phyloP scores from a whole-genome alignment of 208 protist species.

The Leishmania turanica region DNA sequence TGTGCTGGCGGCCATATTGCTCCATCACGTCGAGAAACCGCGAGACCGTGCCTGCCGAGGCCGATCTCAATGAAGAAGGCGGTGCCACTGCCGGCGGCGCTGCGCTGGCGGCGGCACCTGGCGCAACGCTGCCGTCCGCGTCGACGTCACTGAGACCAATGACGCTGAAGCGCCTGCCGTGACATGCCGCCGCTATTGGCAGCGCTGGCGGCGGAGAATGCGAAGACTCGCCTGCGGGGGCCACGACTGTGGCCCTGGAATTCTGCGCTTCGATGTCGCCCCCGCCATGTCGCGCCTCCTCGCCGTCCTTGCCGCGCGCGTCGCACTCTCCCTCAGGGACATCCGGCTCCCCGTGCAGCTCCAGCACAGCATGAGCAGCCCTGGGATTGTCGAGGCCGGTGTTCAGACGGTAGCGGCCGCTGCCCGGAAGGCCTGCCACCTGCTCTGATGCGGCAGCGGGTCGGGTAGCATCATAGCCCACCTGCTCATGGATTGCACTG shows the following conservation, averaged over 20 bases:
- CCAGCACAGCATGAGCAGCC: slow-evolving; percentile 31
- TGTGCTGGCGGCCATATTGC: slow-evolving; percentile 37
- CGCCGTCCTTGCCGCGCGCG: neutral
- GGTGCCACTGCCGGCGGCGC: neutral
- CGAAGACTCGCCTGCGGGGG: neutral
- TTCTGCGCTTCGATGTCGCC: neutral
- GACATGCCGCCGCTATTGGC: neutral
- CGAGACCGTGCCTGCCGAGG: slow-evolving; percentile 38
- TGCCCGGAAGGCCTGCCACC: neutral
- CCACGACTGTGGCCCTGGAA: neutral
- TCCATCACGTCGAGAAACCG: slow-evolving; percentile 61
- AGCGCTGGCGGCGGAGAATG: neutral
- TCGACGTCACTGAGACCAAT: slow-evolving; percentile 18
- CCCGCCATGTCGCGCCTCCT: neutral
- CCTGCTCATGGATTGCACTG: neutral
- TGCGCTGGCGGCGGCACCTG: neutral
- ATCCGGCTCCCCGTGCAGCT: slow-evolving; percentile 20
- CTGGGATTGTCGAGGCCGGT: slow-evolving; percentile 67
- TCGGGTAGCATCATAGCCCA: neutral
- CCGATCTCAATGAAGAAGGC: neutral
- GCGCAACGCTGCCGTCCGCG: neutral
- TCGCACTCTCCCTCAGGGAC: neutral
- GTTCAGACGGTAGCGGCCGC: slow-evolving; percentile 60
- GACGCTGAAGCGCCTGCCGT: slow-evolving; percentile 8
- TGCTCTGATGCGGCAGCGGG: neutral